Base-by-base conservation (phyloP, 257 asterid species). In the Lavandula angustifolia region DNA sequence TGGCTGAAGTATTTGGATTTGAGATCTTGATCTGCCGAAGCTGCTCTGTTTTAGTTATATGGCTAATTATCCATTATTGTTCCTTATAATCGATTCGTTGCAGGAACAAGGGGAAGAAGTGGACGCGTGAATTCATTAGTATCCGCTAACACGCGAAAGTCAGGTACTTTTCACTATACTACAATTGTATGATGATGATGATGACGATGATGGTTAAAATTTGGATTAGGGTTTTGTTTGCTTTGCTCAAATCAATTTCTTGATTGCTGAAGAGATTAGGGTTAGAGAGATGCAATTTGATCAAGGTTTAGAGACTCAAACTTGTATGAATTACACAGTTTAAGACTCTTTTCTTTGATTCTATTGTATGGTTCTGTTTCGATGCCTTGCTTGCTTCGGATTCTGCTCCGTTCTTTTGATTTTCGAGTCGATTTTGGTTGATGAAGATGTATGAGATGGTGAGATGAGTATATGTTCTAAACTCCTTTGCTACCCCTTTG, bases 101-200 rank as follows among this genome's bases (percentile, higher is more conserved):
- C 22, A 61, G 33, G 58, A 44, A 6, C 49, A 7, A 3, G 14
- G 63, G 13, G 41, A 41, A 4, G 46, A 53, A 44, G 38, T 54
- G 48, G 51, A 31, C 12, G 12, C 12, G 10, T 13, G 46, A 40
- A 14, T 33, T 63, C 51, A 9, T 17, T 22, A 38, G 13, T 33
- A 11, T 55, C 47, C 32, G 13, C 66, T 50, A 10, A 10, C 44
- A 4, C 72, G 9, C 18, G 33, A 57, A 33, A 41, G 17, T 41
- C 56, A 40, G 72, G 76, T 72, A 40, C 12, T 29, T 54, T 61
- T 29, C 17, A 4, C 29, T 46, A n/a, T n/a, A n/a, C n/a, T n/a
- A n/a, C n/a, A n/a, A n/a, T 62, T 42, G n/a, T n/a, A 35, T 55
- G 38, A 58, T 17, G 22, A 33, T 68, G 10, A 18, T 59, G 6